phyloP scores from a whole-genome alignment of 768 basidiomycete species.

The Cubamyces sp. region DNA sequence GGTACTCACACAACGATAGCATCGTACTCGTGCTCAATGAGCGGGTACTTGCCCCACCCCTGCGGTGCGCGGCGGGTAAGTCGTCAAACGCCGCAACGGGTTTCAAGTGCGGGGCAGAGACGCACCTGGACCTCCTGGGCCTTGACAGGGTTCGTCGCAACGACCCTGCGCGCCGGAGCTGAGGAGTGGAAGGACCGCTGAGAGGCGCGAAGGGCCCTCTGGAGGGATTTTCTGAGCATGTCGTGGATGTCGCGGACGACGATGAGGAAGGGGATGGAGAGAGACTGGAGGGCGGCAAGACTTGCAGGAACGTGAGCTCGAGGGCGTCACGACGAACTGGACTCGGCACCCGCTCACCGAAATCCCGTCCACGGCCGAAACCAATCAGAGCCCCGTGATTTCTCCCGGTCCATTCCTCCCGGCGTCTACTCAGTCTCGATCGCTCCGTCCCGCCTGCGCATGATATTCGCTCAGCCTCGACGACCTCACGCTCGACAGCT shows the following conservation, averaged over 20 bases:
- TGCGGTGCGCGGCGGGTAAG: conserved; percentile 48
- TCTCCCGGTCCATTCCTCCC: conserved; percentile 17
- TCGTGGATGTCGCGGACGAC: conserved; percentile 27
- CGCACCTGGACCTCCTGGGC: conserved; percentile 81
- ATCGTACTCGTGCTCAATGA: conserved; percentile 99
- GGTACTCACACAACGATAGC: conserved; percentile 92
- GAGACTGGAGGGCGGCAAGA: conserved; percentile 9
- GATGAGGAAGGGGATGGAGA: conserved; percentile 16
- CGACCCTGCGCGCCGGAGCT: conserved; percentile 58
- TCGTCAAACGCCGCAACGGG: conserved; percentile 3
- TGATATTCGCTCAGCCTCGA: background rate
- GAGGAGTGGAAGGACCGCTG: conserved; percentile 71
- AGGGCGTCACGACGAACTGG: conserved; percentile 14
- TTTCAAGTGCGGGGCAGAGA: conserved; percentile 13
- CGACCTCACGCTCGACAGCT: too few relatives aligned
- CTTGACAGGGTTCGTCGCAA: conserved; percentile 73
- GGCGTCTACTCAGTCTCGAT: conserved; percentile 12
- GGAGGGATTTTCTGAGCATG: conserved; percentile 72
- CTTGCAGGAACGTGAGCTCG: background rate
- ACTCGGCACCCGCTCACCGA: conserved; percentile 28
- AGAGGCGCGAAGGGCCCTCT: conserved; percentile 50
- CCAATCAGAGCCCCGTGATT: conserved; percentile 31
- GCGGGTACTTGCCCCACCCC: conserved; percentile 88
- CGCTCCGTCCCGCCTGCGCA: too few relatives aligned
- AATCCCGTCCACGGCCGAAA: conserved; percentile 31